Conservation (phyloP, 768 basidiomycete species). For the Lyophyllum shimeji region DNA sequence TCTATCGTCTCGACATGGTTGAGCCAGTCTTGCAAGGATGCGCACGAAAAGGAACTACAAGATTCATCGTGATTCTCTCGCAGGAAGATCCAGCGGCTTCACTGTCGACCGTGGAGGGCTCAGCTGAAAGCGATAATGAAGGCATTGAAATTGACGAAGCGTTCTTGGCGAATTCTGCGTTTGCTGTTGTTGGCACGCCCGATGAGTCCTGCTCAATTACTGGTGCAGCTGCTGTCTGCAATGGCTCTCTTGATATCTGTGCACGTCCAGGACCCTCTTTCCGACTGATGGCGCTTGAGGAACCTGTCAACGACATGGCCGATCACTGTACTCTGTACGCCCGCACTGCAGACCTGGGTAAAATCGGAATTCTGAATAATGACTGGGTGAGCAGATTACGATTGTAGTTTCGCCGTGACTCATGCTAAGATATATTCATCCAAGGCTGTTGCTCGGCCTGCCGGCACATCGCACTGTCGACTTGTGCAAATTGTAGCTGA, state of each 20-base stretch:
- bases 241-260: conserved; percentile 6
- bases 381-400: conserved; percentile 63
- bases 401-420: conserved; percentile 5
- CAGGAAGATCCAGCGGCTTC: conserved; percentile 14
- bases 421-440: conserved; percentile 8
- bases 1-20: conserved; percentile 55
- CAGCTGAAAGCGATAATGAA: conserved; percentile 31
- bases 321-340: conserved; percentile 64
- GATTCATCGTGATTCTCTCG: conserved; percentile 46
- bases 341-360: conserved; percentile 60
- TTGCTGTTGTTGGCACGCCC: conserved; percentile 22
- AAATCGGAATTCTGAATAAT: conserved; percentile 64
- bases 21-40: conserved; percentile 78
- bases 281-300: conserved; percentile 28
- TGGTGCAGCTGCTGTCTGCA: background rate
- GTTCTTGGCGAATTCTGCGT: conserved; percentile 60
- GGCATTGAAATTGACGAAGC: conserved; percentile 69
- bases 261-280: conserved; percentile 20
- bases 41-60: conserved; percentile 46
- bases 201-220: conserved; percentile 10
- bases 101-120: conserved; percentile 16
- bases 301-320: conserved; percentile 29
- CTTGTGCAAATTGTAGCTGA: conserved; percentile 59
- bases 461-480: conserved; percentile 36
- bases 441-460: conserved; percentile 53